Conservation (phyloP, 371 early-diverging fungal genomes). For the Mortierella polycephala region DNA sequence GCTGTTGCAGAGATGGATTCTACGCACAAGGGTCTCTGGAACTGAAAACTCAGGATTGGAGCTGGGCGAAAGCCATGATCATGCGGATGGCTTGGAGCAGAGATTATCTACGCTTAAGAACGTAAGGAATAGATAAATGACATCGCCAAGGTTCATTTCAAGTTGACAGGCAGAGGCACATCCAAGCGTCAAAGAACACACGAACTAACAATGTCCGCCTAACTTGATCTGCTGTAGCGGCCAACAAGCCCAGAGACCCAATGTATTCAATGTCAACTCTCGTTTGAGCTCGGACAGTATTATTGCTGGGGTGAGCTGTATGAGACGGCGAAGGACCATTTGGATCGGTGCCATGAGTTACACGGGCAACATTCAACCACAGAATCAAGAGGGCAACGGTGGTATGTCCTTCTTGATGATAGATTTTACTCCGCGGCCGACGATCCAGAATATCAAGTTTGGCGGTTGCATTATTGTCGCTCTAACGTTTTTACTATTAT, state of each 20-base stretch:
- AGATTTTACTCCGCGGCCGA: too few species aligned
- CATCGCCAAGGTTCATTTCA: neutral
- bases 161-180: too few species aligned
- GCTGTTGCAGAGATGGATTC: conserved; percentile 45
- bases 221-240: conserved; percentile 6
- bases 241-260: neutral
- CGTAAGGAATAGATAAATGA: conserved; percentile 2
- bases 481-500: neutral
- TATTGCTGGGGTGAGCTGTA: conserved; percentile 40
- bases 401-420: conserved; percentile 3
- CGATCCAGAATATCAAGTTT: too few species aligned
- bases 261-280: conserved; percentile 28
- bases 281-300: conserved; percentile 44
- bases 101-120: conserved; percentile 15
- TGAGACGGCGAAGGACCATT: conserved; percentile 8
- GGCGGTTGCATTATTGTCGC: too few species aligned
- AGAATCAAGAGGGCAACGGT: neutral
- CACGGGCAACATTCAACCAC: conserved; percentile 11
- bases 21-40: conserved; percentile 36
- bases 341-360: conserved; percentile 18
- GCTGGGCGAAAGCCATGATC: conserved; percentile 30
- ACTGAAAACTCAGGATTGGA: conserved; percentile 35
- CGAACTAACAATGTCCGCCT: too few species aligned
- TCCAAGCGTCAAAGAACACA: too few species aligned
- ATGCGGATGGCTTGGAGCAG: conserved; percentile 23